A percentile compares a stretch with the other conserved stretches of the same genome.
These are phyloP conservation scores for Triticum dicoccoides DNA, from an alignment of 176 grass and related monocot genomes.

Conservation along the genomic window DNA sequence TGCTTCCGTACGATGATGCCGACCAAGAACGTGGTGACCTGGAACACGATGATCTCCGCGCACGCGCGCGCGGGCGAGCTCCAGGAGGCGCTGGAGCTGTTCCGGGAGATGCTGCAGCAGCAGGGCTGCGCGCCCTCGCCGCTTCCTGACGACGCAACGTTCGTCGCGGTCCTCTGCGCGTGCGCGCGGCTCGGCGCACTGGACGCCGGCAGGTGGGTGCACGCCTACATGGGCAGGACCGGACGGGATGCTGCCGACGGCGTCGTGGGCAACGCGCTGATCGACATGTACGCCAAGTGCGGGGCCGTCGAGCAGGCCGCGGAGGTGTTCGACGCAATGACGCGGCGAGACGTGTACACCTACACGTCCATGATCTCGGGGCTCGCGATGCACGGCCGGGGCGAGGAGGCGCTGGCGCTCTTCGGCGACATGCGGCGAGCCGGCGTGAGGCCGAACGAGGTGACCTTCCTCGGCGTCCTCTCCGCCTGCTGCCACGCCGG, in stretches of 20 bases:
- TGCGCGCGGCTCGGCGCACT: constrained; percentile 65
- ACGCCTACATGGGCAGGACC: constrained; percentile 30
- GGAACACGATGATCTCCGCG: constrained; percentile 77
- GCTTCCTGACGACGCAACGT: constrained; percentile 42
- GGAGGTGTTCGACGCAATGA: constrained; percentile 53
- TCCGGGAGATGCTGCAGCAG: constrained; percentile 47
- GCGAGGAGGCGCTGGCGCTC: constrained; percentile 33
- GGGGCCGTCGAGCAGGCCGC: constrained; percentile 49
- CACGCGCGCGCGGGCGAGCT: constrained; percentile 7
- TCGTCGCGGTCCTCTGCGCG: constrained; percentile 46
- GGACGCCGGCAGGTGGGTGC: constrained; percentile 59
- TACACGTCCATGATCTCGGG: constrained; percentile 63
- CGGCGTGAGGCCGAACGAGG: constrained; percentile 53
- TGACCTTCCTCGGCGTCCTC: constrained; percentile 55
- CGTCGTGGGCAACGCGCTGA: constrained; percentile 53
- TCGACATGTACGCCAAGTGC: constrained; percentile 89
- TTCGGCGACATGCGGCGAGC: constrained; percentile 50
- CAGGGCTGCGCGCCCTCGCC: background rate
- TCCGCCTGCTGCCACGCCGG: constrained; percentile 71
- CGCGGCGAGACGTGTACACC: constrained; percentile 54
- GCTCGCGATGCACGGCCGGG: constrained; percentile 60
- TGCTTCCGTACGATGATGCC: constrained; percentile 42
- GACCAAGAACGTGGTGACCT: constrained; percentile 43
- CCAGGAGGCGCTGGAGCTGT: constrained; percentile 29
- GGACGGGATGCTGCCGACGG: background rate